Percentiles rank a stretch among this genome's conserved stretches.
phyloP scores from a whole-genome alignment of 192 early-diverging fungal genomes.

The Podila clonocystis region DNA sequence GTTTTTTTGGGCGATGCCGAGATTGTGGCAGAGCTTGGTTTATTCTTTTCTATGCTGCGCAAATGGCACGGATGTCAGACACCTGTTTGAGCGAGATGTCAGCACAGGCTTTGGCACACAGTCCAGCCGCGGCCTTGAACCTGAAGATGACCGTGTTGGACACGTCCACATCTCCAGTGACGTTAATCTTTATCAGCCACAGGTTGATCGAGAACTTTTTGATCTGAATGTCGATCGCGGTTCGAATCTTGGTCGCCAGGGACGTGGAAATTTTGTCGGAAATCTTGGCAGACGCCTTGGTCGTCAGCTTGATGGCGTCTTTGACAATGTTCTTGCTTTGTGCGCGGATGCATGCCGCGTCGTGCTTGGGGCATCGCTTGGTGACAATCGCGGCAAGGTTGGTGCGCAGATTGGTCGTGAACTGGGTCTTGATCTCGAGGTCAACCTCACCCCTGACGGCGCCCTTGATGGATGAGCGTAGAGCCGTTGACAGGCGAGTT shows the following conservation, averaged over 20 bases:
- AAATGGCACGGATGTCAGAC: constrained; percentile 38
- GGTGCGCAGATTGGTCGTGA: constrained; percentile 36
- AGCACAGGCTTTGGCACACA: constrained; percentile 29
- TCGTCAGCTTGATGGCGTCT: constrained; percentile 37
- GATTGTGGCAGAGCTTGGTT: too few relatives aligned
- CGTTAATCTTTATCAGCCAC: constrained; percentile 31
- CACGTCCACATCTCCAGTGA: constrained; percentile 38
- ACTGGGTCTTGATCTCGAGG: constrained; percentile 41
- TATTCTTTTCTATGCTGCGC: not conserved
- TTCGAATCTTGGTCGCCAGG: constrained; percentile 27
- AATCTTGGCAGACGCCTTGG: constrained; percentile 48
- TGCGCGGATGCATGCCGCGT: constrained; percentile 22
- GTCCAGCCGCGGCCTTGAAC: constrained; percentile 39
- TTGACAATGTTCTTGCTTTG: constrained; percentile 43
- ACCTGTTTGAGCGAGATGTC: constrained; percentile 27
- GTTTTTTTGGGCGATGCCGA: too few relatives aligned
- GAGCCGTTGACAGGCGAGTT: constrained; percentile 30
- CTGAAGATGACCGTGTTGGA: constrained; percentile 11
- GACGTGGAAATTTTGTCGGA: constrained; percentile 26
- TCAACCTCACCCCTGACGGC: constrained; percentile 45
- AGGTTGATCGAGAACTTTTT: constrained; percentile 51
- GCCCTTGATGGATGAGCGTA: constrained; percentile 43
- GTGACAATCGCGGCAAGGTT: constrained; percentile 37
- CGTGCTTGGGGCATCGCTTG: constrained; percentile 43
- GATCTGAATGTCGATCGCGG: constrained; percentile 40